These are phyloP conservation scores for Trichoderma gracile DNA, from an alignment of 2,329 filamentous ascomycete genomes.

Conservation along the genomic window DNA sequence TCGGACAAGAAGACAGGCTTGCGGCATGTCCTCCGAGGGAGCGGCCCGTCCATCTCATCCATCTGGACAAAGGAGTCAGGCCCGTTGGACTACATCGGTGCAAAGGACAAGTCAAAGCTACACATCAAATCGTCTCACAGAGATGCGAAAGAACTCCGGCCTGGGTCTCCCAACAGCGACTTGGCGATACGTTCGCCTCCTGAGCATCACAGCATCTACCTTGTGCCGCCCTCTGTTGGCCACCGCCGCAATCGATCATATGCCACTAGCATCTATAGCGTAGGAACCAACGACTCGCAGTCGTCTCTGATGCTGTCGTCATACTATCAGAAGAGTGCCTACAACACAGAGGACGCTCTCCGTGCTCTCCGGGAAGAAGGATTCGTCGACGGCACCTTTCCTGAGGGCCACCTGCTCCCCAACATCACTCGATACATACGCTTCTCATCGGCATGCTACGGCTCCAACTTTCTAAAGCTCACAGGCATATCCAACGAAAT, in stretches of 20 bases:
- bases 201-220: conserved; percentile 31
- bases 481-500: conserved; percentile 60
- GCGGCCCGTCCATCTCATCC: conserved; percentile 49
- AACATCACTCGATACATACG: conserved; percentile 67
- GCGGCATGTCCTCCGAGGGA: conserved; percentile 54
- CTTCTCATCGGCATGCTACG: conserved; percentile 67
- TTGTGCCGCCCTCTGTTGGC: conserved; percentile 30
- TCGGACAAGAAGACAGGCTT: conserved; percentile 33
- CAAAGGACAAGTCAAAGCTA: background rate
- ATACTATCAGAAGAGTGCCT: conserved; percentile 51
- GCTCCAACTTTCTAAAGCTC: conserved; percentile 62
- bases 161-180: conserved; percentile 42
- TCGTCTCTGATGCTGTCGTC: conserved; percentile 54
- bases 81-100: background rate
- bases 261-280: conserved; percentile 60
- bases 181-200: conserved; percentile 48
- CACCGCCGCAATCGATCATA: conserved; percentile 37
- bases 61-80: conserved; percentile 51
- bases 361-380: conserved; percentile 54
- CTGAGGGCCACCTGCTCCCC: conserved; percentile 57
- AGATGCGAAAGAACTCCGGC: conserved; percentile 38
- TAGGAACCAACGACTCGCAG: conserved; percentile 58
- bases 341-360: conserved; percentile 51
- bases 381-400: conserved; percentile 59
- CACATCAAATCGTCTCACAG: conserved; percentile 26